These are phyloP conservation scores for Cystobasidium pallidum DNA, from an alignment of 1,284 basidiomycete species.

Conservation along the genomic window DNA sequence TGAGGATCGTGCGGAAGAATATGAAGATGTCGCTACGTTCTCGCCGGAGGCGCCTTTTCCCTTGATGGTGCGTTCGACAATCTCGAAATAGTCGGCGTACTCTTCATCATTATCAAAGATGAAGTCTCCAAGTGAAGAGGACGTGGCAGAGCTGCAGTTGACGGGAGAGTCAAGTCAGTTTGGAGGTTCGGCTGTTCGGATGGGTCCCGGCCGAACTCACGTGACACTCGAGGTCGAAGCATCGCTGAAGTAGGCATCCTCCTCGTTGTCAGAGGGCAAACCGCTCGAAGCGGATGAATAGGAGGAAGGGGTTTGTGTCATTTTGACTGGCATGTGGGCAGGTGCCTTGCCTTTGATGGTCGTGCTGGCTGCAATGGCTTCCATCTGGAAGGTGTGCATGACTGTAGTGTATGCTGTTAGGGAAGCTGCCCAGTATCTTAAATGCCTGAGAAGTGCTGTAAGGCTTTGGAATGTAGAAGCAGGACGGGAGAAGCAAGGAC, in stretches of 20 bases:
- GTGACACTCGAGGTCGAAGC: slow-evolving; percentile 25
- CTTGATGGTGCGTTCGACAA: slow-evolving; percentile 14
- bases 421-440: no score
- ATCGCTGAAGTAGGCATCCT: slow-evolving; percentile 40
- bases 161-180: not conserved
- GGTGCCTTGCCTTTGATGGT: slow-evolving; percentile 17
- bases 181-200: not conserved
- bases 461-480: not conserved
- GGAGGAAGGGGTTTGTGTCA: slow-evolving; percentile 16
- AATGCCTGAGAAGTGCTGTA: not conserved
- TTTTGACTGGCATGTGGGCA: slow-evolving; percentile 28
- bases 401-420: not conserved
- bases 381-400: slow-evolving; percentile 12
- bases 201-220: slow-evolving; percentile 9
- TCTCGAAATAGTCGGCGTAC: slow-evolving; percentile 35
- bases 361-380: slow-evolving; percentile 23
- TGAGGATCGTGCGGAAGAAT: slow-evolving; percentile 1
- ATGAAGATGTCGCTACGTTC: not conserved
- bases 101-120: slow-evolving; percentile 38
- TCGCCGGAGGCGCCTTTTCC: slow-evolving; percentile 1
- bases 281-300: slow-evolving; percentile 17
- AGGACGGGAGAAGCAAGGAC: not conserved
- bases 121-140: slow-evolving; percentile 37
- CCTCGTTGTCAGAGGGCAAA: slow-evolving; percentile 31
- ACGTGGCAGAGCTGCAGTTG: slow-evolving; percentile 25